Evolutionary conservation across 176 grass and related monocot species (phyloP).

Genomic region (Tuctoria greenei): DNA sequence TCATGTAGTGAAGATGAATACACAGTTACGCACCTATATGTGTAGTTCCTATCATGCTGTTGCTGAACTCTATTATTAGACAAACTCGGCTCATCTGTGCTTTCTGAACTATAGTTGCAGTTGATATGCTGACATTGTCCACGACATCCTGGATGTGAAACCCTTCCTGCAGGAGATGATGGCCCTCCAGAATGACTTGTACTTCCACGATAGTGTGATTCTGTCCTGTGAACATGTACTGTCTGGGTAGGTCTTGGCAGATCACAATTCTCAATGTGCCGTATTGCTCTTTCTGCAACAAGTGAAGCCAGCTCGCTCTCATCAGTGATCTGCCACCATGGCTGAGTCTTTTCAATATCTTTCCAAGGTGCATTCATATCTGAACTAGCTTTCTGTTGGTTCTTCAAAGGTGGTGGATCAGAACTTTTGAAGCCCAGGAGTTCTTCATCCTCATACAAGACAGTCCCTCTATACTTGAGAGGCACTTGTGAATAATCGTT

Average conservation of each 20-base stretch:
- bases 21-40: conserved; percentile 37
- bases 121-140: conserved; percentile 27
- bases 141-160: conserved; percentile 29
- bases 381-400: conserved; percentile 26
- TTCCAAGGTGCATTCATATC: conserved; percentile 45
- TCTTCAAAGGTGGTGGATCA: conserved; percentile 24
- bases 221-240: conserved; percentile 28
- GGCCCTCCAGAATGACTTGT: not conserved
- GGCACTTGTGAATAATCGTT: conserved; percentile 17
- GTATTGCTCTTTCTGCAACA: conserved; percentile 68
- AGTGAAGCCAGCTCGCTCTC: conserved; percentile 77
- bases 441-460: conserved; percentile 43
- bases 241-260: conserved; percentile 71
- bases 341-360: conserved; percentile 48
- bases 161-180: conserved; percentile 30
- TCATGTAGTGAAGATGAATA: conserved; percentile 16
- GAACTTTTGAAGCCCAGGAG: conserved; percentile 39
- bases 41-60: conserved; percentile 29
- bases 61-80: conserved; percentile 27
- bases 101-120: conserved; percentile 29
- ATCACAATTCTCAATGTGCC: conserved; percentile 81
- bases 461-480: conserved; percentile 38
- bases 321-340: conserved; percentile 80
- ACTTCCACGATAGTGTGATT: conserved; percentile 23
- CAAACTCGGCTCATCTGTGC: conserved; percentile 27